Conservation (phyloP, 2,329 filamentous ascomycete species). For the Didymella pomorum region DNA sequence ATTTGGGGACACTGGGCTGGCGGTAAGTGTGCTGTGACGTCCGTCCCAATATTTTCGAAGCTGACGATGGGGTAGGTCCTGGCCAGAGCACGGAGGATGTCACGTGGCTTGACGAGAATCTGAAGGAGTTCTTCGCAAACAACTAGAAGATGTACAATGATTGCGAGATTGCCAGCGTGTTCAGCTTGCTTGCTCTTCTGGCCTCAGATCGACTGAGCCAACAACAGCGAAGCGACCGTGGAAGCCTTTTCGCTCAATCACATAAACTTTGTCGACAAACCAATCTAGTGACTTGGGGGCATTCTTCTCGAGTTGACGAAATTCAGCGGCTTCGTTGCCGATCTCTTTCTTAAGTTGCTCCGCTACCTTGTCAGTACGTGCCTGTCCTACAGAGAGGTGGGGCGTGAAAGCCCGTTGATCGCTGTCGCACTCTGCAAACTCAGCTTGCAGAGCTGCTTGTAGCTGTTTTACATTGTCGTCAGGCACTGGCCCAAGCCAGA, state of each 20-base stretch:
- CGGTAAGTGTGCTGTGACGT: slow-evolving; percentile 50
- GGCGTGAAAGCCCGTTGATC: slow-evolving; percentile 35
- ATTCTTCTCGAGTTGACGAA: not conserved
- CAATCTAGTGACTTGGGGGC: slow-evolving; percentile 28
- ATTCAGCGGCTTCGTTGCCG: slow-evolving; percentile 22
- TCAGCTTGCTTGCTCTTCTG: slow-evolving; percentile 10
- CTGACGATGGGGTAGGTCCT: slow-evolving; percentile 61
- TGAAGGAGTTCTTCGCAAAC: slow-evolving; percentile 61
- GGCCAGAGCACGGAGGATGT: slow-evolving; percentile 75
- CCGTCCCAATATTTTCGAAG: not conserved
- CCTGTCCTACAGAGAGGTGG: slow-evolving; percentile 41
- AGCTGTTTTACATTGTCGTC: slow-evolving; percentile 25
- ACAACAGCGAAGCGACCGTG: slow-evolving; percentile 38
- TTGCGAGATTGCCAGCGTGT: not conserved
- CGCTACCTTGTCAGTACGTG: slow-evolving; percentile 21
- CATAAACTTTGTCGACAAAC: slow-evolving; percentile 38
- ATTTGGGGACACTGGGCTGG: slow-evolving; percentile 69
- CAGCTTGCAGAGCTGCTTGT: slow-evolving; percentile 37
- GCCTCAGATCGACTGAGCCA: slow-evolving; percentile 25
- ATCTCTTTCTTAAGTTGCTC: slow-evolving; percentile 28
- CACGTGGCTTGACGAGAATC: slow-evolving; percentile 72
- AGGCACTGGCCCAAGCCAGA: slow-evolving; percentile 36
- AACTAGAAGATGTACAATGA: slow-evolving; percentile 22
- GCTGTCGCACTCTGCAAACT: slow-evolving; percentile 36
- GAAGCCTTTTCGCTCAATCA: slow-evolving; percentile 38